Conservation (phyloP, 192 early-diverging fungal genomes). For the Entomortierella parvispora region DNA sequence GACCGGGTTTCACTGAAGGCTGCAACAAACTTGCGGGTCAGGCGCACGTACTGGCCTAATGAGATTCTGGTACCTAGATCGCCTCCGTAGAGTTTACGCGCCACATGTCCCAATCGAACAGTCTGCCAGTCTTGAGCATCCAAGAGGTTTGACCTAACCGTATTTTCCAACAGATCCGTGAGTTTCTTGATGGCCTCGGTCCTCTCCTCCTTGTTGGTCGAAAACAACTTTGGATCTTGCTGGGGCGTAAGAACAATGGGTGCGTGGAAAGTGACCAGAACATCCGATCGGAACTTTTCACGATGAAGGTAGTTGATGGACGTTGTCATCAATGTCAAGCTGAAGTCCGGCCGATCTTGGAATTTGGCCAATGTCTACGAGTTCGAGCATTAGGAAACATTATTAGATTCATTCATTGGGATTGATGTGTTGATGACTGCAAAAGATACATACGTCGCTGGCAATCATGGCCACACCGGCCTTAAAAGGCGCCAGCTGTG, state of each 20-base stretch:
- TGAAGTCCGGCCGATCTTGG: conserved; percentile 48
- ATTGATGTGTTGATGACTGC: neutral
- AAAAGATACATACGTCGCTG: conserved; percentile 47
- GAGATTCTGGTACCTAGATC: conserved; percentile 54
- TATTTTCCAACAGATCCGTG: conserved; percentile 40
- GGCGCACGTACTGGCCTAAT: conserved; percentile 46
- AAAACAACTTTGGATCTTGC: conserved; percentile 38
- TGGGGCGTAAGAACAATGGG: conserved; percentile 54
- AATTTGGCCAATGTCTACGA: conserved; percentile 40
- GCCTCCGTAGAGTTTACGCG: conserved; percentile 50
- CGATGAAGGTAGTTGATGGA: conserved; percentile 54
- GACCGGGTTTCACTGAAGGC: conserved; percentile 39
- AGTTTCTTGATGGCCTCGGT: conserved; percentile 46
- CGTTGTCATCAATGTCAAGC: conserved; percentile 44
- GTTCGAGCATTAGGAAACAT: neutral
- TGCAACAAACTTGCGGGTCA: conserved; percentile 48
- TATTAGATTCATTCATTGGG: too few relatives aligned
- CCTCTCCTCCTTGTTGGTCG: conserved; percentile 23
- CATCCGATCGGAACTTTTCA: conserved; percentile 56
- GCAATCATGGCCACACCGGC: conserved; percentile 54
- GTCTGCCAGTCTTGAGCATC: conserved; percentile 52
- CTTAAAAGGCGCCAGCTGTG: conserved; percentile 50
- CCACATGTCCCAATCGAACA: conserved; percentile 52
- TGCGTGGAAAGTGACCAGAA: conserved; percentile 51
- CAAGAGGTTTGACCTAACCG: conserved; percentile 43